Conservation (phyloP, 371 early-diverging fungal species). For the Choanephora cucurbitarum region DNA sequence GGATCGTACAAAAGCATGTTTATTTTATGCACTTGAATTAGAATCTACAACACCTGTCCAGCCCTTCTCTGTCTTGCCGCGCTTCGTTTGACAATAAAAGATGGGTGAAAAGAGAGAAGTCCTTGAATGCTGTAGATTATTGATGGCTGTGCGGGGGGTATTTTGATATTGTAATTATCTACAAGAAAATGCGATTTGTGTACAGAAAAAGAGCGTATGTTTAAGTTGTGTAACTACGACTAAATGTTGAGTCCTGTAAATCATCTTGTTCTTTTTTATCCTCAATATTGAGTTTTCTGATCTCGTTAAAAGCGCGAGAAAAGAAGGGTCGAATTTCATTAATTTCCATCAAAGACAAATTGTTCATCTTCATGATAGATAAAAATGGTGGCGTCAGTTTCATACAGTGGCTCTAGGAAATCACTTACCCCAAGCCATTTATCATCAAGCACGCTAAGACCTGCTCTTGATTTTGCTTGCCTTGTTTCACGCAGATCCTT, state of each 20-base stretch:
- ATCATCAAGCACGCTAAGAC: constrained; percentile 67
- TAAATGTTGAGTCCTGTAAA: not conserved
- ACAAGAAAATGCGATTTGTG: not conserved
- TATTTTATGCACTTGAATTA: constrained; percentile 74
- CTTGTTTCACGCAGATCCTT: constrained; percentile 87
- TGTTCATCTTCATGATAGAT: constrained; percentile 62
- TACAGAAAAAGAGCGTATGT: not conserved
- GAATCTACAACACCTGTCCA: constrained; percentile 68
- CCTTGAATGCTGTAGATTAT: not conserved
- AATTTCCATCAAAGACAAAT: constrained; percentile 82
- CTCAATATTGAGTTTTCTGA: constrained; percentile 48
- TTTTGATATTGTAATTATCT: constrained; percentile 6
- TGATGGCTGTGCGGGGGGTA: not conserved
- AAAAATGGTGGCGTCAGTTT: not conserved
- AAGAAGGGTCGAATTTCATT: constrained; percentile 90
- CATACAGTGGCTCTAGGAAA: too few species aligned
- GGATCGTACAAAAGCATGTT: constrained; percentile 66
- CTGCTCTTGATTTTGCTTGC: constrained; percentile 76
- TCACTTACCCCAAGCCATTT: constrained; percentile 66
- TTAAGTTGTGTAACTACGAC: not conserved
- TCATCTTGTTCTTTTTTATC: constrained; percentile 7
- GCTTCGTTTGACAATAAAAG: constrained; percentile 28
- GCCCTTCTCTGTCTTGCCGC: constrained; percentile 57
- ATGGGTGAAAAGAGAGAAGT: too few species aligned
- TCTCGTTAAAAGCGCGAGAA: constrained; percentile 71